Evolutionary conservation across 148 eudicot species (phyloP).

Genomic region (Limonium bicolor): DNA sequence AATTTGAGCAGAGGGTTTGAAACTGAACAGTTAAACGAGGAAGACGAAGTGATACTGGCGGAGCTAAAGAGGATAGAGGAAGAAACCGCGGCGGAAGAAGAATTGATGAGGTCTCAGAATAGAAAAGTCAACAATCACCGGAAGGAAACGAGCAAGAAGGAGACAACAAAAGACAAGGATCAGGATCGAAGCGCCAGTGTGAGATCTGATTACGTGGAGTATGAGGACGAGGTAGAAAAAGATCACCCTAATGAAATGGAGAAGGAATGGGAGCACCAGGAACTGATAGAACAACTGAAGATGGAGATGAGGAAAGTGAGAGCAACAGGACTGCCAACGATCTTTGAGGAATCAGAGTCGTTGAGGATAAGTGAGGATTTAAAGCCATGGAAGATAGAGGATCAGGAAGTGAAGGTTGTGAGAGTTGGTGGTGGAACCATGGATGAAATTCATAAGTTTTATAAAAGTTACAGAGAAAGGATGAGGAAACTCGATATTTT

Average conservation of each 20-base stretch:
- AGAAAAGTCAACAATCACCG: too few relatives aligned
- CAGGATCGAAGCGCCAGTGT: too few relatives aligned
- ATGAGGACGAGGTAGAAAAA: slow-evolving; percentile 25
- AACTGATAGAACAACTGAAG: slow-evolving; percentile 75
- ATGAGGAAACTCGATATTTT: slow-evolving; percentile 93
- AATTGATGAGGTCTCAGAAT: too few relatives aligned
- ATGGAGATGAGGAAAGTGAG: slow-evolving; percentile 80
- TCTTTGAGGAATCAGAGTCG: slow-evolving; percentile 78
- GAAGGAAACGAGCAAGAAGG: neutral
- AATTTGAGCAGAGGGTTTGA: slow-evolving; percentile 19
- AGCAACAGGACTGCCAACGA: slow-evolving; percentile 90
- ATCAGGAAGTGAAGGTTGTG: slow-evolving; percentile 27
- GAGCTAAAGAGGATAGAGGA: slow-evolving; percentile 33
- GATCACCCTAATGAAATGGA: slow-evolving; percentile 27
- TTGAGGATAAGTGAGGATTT: slow-evolving; percentile 65
- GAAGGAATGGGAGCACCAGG: slow-evolving; percentile 88
- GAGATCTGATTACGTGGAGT: slow-evolving; percentile 17
- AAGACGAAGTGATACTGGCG: slow-evolving; percentile 28
- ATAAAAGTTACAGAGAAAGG: slow-evolving; percentile 78
- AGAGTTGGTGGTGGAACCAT: slow-evolving; percentile 35
- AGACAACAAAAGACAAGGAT: neutral
- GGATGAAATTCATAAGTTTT: slow-evolving; percentile 68
- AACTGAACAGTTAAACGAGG: slow-evolving; percentile 19
- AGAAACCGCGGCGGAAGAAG: slow-evolving; percentile 4
- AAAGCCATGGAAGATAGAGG: slow-evolving; percentile 92